Evolutionary conservation across 306 rosid species (phyloP).

Genomic region (Lathyrus sativus): DNA sequence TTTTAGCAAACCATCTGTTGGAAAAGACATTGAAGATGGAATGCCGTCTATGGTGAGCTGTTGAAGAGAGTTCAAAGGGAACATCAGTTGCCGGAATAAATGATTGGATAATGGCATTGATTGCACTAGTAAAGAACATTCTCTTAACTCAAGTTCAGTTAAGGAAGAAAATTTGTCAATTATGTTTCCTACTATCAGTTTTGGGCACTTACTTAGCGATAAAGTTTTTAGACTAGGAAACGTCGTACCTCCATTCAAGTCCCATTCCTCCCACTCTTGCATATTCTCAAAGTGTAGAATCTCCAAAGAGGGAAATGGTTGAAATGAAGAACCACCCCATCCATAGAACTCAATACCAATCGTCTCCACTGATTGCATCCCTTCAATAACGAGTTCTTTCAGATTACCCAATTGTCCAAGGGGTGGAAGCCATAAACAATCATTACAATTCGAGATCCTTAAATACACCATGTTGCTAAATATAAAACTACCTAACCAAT

Average conservation of each 20-base stretch:
- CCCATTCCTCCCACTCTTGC: conserved; percentile 34
- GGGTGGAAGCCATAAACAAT: not conserved
- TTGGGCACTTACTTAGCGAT: not conserved
- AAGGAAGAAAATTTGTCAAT: too few species aligned
- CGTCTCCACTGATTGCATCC: too few species aligned
- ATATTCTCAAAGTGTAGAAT: not conserved
- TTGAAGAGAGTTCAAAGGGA: too few species aligned
- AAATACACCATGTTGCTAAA: not conserved
- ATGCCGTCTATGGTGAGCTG: not conserved
- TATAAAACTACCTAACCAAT: not conserved
- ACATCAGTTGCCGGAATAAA: too few species aligned
- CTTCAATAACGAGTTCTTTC: too few species aligned
- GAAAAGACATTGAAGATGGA: conserved; percentile 7
- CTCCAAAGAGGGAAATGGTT: not conserved
- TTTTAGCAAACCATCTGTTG: conserved; percentile 19
- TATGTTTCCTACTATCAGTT: too few species aligned
- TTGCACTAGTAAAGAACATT: too few species aligned
- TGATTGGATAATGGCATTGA: too few species aligned
- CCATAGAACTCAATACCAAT: too few species aligned
- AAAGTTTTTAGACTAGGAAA: not conserved
- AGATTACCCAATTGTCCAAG: too few species aligned
- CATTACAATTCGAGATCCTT: not conserved
- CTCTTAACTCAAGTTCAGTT: too few species aligned
- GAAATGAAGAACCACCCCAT: not conserved
- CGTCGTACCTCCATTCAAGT: too few species aligned